Percentiles rank a stretch among this genome's conserved stretches.
Conservation (phyloP, 2,329 filamentous ascomycete genomes). For the Penicillium freii region DNA sequence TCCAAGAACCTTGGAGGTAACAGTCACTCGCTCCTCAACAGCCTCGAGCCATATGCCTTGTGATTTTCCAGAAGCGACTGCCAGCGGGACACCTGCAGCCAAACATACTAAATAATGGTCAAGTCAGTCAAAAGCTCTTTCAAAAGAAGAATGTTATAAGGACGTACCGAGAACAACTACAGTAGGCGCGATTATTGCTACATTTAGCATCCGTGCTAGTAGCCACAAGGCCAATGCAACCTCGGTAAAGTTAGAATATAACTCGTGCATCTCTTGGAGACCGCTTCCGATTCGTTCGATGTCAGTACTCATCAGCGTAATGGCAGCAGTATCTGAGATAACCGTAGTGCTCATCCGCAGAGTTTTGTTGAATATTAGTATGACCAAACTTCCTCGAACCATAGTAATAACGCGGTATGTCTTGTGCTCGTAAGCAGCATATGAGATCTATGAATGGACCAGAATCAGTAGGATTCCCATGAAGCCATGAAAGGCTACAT, state of each 20-base stretch:
- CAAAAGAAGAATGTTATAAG: background rate
- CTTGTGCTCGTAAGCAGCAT: conserved; percentile 35
- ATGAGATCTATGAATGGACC: conserved; percentile 25
- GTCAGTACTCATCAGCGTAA: conserved; percentile 51
- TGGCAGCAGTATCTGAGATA: conserved; percentile 39
- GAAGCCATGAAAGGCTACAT: conserved; percentile 7
- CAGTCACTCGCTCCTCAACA: conserved; percentile 19
- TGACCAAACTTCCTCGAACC: conserved; percentile 41
- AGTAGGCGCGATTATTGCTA: conserved; percentile 18
- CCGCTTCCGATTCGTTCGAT: conserved; percentile 35
- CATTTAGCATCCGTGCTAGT: conserved; percentile 12
- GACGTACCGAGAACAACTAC: conserved; percentile 10
- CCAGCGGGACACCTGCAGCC: conserved; percentile 14
- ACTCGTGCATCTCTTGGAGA: conserved; percentile 21
- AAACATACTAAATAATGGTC: conserved; percentile 10
- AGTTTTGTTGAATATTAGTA: conserved; percentile 51
- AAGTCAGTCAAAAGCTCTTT: background rate
- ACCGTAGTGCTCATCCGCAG: conserved; percentile 32
- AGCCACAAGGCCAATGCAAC: conserved; percentile 16
- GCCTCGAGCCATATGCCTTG: conserved; percentile 20
- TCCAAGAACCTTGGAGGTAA: conserved; percentile 22
- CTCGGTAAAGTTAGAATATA: conserved; percentile 13
- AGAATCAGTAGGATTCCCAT: background rate
- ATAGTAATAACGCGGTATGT: conserved; percentile 38
- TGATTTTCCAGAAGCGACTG: conserved; percentile 16